Conservation (phyloP, 257 asterid genomes). For the Nicotiana sylvestris region DNA sequence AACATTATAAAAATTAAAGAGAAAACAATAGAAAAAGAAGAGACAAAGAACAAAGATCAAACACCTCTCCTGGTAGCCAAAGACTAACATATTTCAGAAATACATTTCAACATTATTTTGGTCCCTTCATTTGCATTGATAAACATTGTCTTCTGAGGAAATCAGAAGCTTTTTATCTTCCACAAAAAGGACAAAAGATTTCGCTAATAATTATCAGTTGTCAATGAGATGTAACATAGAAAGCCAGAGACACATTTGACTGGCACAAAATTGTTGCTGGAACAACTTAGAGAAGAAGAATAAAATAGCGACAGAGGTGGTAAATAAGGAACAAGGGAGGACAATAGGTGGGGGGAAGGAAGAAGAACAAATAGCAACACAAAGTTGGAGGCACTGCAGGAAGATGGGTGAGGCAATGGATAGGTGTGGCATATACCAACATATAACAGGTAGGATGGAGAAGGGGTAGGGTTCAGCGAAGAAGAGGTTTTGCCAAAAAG, state of each 20-base stretch:
- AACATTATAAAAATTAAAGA: not conserved
- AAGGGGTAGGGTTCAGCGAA: not conserved
- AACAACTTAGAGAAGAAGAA: not conserved
- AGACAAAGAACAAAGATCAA: not conserved
- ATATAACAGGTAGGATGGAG: not conserved
- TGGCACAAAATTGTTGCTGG: not conserved
- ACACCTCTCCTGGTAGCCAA: not conserved
- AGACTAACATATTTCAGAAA: not conserved
- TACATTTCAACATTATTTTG: not conserved
- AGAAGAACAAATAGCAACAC: not conserved
- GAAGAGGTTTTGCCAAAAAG: not conserved
- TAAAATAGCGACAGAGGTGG: not conserved
- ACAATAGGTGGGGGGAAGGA: not conserved
- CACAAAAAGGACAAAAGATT: not conserved
- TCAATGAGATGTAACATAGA: not conserved
- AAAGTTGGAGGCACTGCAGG: not conserved
- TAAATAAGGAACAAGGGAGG: not conserved
- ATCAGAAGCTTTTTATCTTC: not conserved
- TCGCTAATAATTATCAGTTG: not conserved
- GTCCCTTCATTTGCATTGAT: not conserved
- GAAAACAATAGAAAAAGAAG: not conserved
- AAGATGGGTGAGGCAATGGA: not conserved
- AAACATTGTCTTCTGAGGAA: not conserved
- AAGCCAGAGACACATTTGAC: not conserved
- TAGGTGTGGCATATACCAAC: not conserved